Evolutionary conservation across 202 grass and related monocot species (phyloP), one percentile per base, ranked within the genome.

Genomic region (Musa balbisiana): DNA sequence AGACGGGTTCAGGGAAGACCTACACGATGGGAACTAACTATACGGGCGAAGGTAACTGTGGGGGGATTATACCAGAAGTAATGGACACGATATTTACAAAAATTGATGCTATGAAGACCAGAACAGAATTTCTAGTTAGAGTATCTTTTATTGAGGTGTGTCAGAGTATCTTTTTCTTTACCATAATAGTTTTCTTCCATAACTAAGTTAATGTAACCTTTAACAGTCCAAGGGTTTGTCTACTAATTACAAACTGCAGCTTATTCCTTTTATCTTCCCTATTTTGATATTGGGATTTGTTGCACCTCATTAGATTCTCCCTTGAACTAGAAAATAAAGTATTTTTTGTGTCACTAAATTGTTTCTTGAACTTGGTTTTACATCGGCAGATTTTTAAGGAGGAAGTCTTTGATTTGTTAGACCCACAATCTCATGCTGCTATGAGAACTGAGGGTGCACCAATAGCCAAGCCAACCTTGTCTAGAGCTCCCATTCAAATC

Each of bases 1-100:
- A 99, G 95, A 94, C 95, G 23, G 91, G 91, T 72, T 99, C 95
- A 58, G 95, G 95, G 2, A 99, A 99, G 78, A 99, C 95, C 8
- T 99, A 94, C 65, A 95, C 91, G 21, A 99, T 99, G 95, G 95
- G 95, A 23, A 99, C 95, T 27, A 85, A 94, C 75, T 92, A 88
- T 70, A 85, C 56, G 2, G 89, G 89, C 33, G 95, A 90, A 69
- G 51, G 27, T 19, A 94, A 87, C 67, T 66, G 87, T 56, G 80
- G 89, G 56, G 91, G 91, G 53, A 99, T 99, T 76, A 99, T 99
- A 68, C 95, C 95, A 56, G 87, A 86, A 88, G 91, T 99, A 65
- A 99, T 99, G 89, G 89, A 94, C 9, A 94, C 85, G 23, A 94
- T 99, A 64, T 99, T 99, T 78, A 88, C 56, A 52, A 99, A 94